A percentile compares a stretch with the other conserved stretches of the same genome.
Conservation (phyloP, 257 asterid genomes). For the Verbascum thapsus region DNA sequence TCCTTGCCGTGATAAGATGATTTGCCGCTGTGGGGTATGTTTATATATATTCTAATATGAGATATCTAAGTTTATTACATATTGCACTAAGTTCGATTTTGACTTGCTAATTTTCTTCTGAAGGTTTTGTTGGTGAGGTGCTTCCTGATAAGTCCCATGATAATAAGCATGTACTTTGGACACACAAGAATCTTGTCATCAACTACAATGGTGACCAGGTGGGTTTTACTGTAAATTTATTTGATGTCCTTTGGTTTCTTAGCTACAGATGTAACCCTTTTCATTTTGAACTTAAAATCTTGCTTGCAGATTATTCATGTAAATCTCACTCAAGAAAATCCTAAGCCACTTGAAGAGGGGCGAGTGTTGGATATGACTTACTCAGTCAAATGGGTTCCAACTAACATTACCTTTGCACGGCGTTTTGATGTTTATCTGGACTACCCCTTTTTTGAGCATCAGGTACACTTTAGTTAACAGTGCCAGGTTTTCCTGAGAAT, state of each 20-base stretch:
- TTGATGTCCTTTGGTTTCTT: neutral
- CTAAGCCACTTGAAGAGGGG: constrained; percentile 64
- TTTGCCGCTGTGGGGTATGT: constrained; percentile 84
- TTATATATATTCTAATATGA: constrained; percentile 8
- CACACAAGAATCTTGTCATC: constrained; percentile 65
- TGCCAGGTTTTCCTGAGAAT: constrained; percentile 3
- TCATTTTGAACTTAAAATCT: neutral
- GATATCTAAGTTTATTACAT: neutral
- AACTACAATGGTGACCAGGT: constrained; percentile 75
- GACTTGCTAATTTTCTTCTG: constrained; percentile 22
- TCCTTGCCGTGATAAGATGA: constrained; percentile 54
- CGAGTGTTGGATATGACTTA: constrained; percentile 66
- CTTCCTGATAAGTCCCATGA: constrained; percentile 58
- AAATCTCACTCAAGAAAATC: constrained; percentile 68
- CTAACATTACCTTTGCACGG: constrained; percentile 57
- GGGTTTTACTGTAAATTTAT: constrained; percentile 6
- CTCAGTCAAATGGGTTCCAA: constrained; percentile 75
- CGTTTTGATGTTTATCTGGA: constrained; percentile 86
- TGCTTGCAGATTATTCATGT: constrained; percentile 69
- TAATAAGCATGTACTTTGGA: constrained; percentile 55
- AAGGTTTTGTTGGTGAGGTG: constrained; percentile 75
- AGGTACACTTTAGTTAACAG: constrained; percentile 42
- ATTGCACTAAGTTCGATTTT: constrained; percentile 15
- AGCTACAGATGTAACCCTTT: constrained; percentile 7
- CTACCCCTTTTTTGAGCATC: constrained; percentile 82